Evolutionary conservation across 2,329 filamentous ascomycete genomes (phyloP), one percentile per base, ranked within the genome.

Genomic region (Venturia nashicola): DNA sequence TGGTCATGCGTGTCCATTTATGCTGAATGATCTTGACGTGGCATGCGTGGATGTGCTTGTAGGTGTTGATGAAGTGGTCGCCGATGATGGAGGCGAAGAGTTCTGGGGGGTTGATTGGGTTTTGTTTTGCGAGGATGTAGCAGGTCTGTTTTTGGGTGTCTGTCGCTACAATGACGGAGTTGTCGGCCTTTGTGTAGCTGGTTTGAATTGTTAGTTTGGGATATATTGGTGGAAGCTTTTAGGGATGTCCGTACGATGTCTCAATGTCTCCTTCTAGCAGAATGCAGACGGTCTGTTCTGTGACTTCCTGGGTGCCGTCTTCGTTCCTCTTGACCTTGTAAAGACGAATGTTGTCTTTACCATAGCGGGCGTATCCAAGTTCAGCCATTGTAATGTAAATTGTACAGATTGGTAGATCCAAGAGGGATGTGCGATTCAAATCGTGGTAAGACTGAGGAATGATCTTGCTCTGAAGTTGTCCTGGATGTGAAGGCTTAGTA

Each of bases 311-410:
- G 27, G 85, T 80, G 64, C 89, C 88, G 34, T 89, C 88, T 71
- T 85, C 80, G 75, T 97, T 86, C 71, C 86, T 86, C 72, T 95
- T 83, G 72, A 97, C 91, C 78, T 99, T 99, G 85, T 89, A 96
- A 71, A 99, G 86, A 72, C 94, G 92, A 82, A 99, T 88, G 80
- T 99, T 97, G 84, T 97, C 94, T 85, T 99, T 93, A 79, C 89
- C 89, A 75, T 92, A 93, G 73, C 87, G 86, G 70, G 89, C 89
- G 71, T 78, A 77, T 69, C 72, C 76, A 68, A 81, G 77, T 65
- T 78, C 71, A 68, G 78, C 73, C 77, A 80, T 80, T 65, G 66
- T 20, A 27, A 36, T 57, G 72, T 63, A 32, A 27, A 27, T 60
- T 42, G 14, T 20, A 23, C 5, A 23, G 16, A 36, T 60, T 42